phyloP scores from a whole-genome alignment of 257 asterid species.

The Nicotiana sylvestris region DNA sequence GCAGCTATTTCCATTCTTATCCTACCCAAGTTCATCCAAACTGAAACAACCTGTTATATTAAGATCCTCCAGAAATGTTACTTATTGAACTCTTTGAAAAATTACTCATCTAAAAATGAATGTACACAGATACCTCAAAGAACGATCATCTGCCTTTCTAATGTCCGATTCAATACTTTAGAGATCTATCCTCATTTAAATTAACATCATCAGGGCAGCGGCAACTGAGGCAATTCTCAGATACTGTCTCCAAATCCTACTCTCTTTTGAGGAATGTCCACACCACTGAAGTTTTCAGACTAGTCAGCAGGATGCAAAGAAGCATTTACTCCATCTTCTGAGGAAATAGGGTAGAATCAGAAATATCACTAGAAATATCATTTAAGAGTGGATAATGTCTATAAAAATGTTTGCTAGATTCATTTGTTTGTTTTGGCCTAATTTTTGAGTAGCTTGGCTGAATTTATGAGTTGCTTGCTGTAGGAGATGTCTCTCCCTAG shows the following conservation, averaged over 20 bases:
- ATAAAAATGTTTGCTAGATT: not conserved
- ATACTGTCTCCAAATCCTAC: not conserved
- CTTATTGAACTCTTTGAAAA: not conserved
- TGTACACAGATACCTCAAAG: not conserved
- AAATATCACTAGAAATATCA: not conserved
- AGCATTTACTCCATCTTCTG: not conserved
- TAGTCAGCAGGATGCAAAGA: not conserved
- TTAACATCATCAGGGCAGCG: not conserved
- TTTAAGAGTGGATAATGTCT: not conserved
- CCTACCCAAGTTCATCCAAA: slow-evolving; percentile 3
- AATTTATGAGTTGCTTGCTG: slow-evolving; percentile 10
- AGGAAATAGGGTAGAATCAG: not conserved
- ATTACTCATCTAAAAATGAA: not conserved
- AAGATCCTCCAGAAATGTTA: not conserved
- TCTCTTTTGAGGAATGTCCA: not conserved
- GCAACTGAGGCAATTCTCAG: not conserved
- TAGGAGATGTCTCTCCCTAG: slow-evolving; percentile 78
- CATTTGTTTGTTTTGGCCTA: not conserved
- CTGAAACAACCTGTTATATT: not conserved
- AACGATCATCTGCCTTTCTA: not conserved
- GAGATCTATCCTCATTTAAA: not conserved
- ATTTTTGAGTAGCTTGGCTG: slow-evolving; percentile 2
- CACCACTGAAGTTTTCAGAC: not conserved
- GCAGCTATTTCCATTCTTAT: not conserved
- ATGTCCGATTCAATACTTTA: not conserved